phyloP scores from a whole-genome alignment of 495 filamentous ascomycete genomes.

The Hypoxylon trugodes region DNA sequence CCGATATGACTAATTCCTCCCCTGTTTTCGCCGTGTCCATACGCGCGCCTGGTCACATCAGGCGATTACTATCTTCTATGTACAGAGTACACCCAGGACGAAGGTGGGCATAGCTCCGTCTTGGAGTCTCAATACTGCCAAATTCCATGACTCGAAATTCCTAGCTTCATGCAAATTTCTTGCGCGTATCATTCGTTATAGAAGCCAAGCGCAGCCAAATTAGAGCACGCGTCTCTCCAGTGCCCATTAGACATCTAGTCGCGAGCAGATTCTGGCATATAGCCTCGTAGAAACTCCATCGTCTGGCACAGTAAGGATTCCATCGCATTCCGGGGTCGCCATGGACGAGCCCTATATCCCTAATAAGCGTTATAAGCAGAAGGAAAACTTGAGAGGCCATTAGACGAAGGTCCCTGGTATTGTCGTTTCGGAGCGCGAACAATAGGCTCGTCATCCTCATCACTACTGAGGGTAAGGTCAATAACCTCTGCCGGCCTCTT shows the following conservation, averaged over 20 bases:
- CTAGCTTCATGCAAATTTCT: neutral
- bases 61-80: conserved; percentile 19
- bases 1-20: conserved; percentile 1
- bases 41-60: neutral
- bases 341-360: neutral
- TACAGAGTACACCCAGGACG: conserved; percentile 17
- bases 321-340: neutral
- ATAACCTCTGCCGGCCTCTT: conserved; percentile 77
- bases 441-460: conserved; percentile 73
- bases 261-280: neutral
- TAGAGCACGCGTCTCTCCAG: too few species aligned
- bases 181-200: neutral
- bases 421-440: conserved; percentile 66
- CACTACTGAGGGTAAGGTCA: conserved; percentile 79
- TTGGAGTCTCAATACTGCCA: neutral
- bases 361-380: conserved; percentile 12
- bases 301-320: neutral
- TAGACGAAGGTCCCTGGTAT: conserved; percentile 33
- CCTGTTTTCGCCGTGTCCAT: neutral
- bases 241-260: too few species aligned
- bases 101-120: neutral
- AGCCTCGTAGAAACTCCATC: neutral
- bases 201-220: too few species aligned
- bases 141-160: neutral
- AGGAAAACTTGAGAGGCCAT: conserved; percentile 6